Conservation (phyloP, 2,329 filamentous ascomycete genomes). For the Neofusicoccum kwambonambiense region DNA sequence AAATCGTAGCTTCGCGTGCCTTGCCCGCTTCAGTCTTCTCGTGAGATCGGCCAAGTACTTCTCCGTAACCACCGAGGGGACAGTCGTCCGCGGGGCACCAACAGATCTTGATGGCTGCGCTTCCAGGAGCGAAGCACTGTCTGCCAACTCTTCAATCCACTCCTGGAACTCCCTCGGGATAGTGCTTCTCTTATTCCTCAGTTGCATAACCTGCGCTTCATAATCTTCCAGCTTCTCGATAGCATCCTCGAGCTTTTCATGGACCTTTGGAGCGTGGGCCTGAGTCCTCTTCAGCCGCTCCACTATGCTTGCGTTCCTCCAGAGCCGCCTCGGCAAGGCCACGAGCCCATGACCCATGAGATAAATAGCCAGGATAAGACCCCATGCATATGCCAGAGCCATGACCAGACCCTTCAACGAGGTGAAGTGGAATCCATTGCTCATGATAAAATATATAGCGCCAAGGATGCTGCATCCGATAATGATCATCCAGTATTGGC, state of each 20-base stretch:
- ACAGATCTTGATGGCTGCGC: constrained; percentile 37
- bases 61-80: constrained; percentile 86
- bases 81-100: constrained; percentile 24
- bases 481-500: constrained; percentile 81
- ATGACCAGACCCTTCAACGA: constrained; percentile 83
- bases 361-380: constrained; percentile 86
- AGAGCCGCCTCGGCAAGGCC: constrained; percentile 78
- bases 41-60: constrained; percentile 90
- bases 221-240: constrained; percentile 75
- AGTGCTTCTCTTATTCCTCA: constrained; percentile 77
- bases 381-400: constrained; percentile 94
- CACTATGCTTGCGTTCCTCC: constrained; percentile 75
- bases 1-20: constrained; percentile 80
- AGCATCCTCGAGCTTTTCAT: constrained; percentile 86
- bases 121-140: constrained; percentile 70
- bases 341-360: constrained; percentile 97
- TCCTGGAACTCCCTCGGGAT: constrained; percentile 75
- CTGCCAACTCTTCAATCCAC: constrained; percentile 93
- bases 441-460: constrained; percentile 78
- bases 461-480: constrained; percentile 69
- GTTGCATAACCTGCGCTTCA: constrained; percentile 75
- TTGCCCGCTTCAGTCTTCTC: constrained; percentile 74
- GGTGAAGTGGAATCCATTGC: constrained; percentile 68
- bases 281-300: constrained; percentile 74
- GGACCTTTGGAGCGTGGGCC: constrained; percentile 71